These are phyloP conservation scores for Volvox reticuliferus DNA, from an alignment of 139 green algal species.

Conservation along the genomic window DNA sequence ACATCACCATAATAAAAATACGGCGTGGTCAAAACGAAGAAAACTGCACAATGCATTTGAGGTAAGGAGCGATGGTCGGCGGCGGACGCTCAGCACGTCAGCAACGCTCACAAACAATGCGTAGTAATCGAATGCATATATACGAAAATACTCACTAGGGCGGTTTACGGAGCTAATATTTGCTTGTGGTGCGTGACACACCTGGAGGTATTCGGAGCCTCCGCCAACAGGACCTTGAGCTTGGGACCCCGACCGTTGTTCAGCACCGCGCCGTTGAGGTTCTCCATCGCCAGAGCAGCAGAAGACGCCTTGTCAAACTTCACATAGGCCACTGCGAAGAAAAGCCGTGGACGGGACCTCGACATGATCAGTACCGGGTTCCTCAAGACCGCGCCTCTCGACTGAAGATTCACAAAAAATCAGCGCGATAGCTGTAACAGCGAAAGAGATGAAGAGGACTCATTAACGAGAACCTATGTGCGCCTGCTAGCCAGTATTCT, in stretches of 20 bases:
- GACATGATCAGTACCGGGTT: conserved; percentile 51
- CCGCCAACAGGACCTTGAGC: conserved; percentile 92
- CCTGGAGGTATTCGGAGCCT: conserved; percentile 72
- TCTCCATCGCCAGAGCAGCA: conserved; percentile 87
- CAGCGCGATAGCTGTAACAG: background rate
- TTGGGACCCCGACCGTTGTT: conserved; percentile 89
- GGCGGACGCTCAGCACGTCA: too few relatives aligned
- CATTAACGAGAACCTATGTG: background rate
- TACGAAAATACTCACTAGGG: too few relatives aligned
- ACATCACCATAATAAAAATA: too few relatives aligned
- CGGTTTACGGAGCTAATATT: background rate
- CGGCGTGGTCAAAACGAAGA: too few relatives aligned
- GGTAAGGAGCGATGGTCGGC: too few relatives aligned
- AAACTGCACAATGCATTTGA: too few relatives aligned
- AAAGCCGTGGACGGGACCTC: background rate
- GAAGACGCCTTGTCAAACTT: conserved; percentile 87
- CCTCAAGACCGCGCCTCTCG: background rate
- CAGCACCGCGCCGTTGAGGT: conserved; percentile 86
- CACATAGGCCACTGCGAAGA: conserved; percentile 90
- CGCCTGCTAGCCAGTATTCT: background rate
- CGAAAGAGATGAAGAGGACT: background rate
- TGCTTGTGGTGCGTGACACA: background rate
- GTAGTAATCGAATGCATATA: too few relatives aligned
- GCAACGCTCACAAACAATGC: too few relatives aligned
- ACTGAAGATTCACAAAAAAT: background rate